phyloP scores from a whole-genome alignment of 257 asterid species.

The Solanum pinnatisectum region DNA sequence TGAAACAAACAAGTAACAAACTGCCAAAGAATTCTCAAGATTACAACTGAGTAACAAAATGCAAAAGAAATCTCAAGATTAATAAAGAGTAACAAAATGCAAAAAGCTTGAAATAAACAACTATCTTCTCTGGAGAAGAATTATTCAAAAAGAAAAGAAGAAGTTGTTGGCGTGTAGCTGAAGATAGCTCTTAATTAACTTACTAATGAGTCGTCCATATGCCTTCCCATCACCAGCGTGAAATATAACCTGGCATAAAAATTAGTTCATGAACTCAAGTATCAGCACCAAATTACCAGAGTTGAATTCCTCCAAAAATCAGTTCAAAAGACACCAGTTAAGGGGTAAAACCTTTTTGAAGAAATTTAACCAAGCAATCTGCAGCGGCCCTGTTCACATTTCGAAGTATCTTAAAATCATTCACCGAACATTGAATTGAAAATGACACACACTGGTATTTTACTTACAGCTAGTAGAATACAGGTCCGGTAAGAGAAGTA shows the following conservation, averaged over 20 bases:
- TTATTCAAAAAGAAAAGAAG: background rate
- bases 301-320: background rate
- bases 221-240: constrained; percentile 45
- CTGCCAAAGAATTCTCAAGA: background rate
- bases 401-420: constrained; percentile 1
- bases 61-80: background rate
- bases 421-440: background rate
- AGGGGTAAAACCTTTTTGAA: constrained; percentile 46
- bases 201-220: constrained; percentile 80
- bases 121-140: background rate
- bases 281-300: background rate
- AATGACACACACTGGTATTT: background rate
- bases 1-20: background rate
- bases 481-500: background rate
- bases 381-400: constrained; percentile 45
- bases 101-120: background rate
- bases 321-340: background rate
- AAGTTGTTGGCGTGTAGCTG: background rate
- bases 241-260: constrained; percentile 46
- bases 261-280: background rate
- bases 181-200: background rate
- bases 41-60: background rate
- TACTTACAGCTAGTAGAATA: background rate
- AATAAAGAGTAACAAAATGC: background rate
- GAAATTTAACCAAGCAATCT: constrained; percentile 53